Percentiles rank a stretch among this genome's conserved stretches.
phyloP scores from a whole-genome alignment of 1,284 basidiomycete species.

The Irpex sp. region DNA sequence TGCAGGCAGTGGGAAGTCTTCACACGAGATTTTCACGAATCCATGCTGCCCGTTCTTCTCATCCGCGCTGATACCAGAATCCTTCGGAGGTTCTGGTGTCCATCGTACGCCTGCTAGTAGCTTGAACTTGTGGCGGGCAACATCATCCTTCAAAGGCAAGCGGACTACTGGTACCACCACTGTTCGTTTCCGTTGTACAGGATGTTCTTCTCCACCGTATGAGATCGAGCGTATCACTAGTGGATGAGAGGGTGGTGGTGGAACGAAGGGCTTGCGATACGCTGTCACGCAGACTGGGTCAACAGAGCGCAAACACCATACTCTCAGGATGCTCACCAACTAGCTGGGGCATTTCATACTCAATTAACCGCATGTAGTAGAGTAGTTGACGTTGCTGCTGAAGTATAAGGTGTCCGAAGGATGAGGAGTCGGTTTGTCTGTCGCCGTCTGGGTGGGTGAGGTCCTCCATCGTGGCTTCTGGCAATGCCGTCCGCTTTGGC shows the following conservation, averaged over 20 bases:
- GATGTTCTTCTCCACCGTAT: constrained; percentile 74
- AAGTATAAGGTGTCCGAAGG: constrained; percentile 65
- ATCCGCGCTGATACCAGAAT: constrained; percentile 49
- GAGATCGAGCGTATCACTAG: constrained; percentile 72
- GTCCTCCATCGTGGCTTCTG: constrained; percentile 1
- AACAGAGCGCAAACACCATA: constrained; percentile 8
- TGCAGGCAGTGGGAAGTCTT: constrained; percentile 70
- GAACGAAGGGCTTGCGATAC: constrained; percentile 72
- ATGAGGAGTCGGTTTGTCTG: constrained; percentile 52
- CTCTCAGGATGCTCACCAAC: constrained; percentile 54
- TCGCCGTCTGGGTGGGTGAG: constrained; percentile 6
- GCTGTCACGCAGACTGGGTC: constrained; percentile 38
- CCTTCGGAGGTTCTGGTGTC: constrained; percentile 68
- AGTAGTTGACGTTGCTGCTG: constrained; percentile 68
- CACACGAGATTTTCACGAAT: constrained; percentile 83
- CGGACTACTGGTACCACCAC: constrained; percentile 71
- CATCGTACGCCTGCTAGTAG: constrained; percentile 82
- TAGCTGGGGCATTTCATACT: constrained; percentile 79
- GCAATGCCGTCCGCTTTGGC: neutral
- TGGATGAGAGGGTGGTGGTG: constrained; percentile 54
- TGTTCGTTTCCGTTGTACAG: constrained; percentile 64
- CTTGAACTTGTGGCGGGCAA: constrained; percentile 75
- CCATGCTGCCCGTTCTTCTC: constrained; percentile 58
- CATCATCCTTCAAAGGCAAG: constrained; percentile 58
- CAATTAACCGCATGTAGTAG: constrained; percentile 77